Evolutionary conservation across 257 asterid species (phyloP).

Genomic region (Solanum piurae): DNA sequence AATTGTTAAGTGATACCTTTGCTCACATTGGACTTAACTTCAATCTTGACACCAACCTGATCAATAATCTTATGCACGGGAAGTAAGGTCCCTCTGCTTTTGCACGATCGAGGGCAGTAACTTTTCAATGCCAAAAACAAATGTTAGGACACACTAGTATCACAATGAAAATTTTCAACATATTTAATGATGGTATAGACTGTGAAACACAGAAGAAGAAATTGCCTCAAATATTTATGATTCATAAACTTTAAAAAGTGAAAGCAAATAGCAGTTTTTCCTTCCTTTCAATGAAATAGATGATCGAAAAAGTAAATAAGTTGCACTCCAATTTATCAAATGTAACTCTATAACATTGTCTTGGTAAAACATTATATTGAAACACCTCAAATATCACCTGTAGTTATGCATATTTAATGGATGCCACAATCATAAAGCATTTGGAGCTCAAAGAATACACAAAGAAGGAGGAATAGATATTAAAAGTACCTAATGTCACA

Average conservation of each 20-base stretch:
- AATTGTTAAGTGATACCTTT: background rate
- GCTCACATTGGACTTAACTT: conserved; percentile 7
- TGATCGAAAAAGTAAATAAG: background rate
- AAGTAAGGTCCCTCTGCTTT: conserved; percentile 60
- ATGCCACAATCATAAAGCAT: background rate
- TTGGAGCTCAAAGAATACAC: background rate
- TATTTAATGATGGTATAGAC: background rate
- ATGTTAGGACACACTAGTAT: background rate
- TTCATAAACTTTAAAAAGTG: background rate
- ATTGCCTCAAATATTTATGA: background rate
- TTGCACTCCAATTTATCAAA: background rate
- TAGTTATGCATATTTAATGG: background rate
- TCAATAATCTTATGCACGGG: conserved; percentile 56
- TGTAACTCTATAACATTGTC: background rate
- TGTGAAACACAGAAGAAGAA: too few relatives aligned
- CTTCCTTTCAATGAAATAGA: background rate
- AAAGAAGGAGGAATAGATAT: background rate
- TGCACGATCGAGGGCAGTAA: conserved; percentile 77
- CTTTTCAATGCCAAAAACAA: conserved; percentile 23
- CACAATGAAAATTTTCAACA: background rate
- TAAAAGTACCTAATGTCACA: background rate
- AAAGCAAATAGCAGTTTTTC: background rate
- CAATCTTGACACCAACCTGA: conserved; percentile 23
- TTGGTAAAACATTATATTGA: background rate
- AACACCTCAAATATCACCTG: background rate